A percentile compares a stretch with the other conserved stretches of the same genome.
Evolutionary conservation across 306 rosid genomes (phyloP).

Genomic region (Psophocarpus tetragonolobus): DNA sequence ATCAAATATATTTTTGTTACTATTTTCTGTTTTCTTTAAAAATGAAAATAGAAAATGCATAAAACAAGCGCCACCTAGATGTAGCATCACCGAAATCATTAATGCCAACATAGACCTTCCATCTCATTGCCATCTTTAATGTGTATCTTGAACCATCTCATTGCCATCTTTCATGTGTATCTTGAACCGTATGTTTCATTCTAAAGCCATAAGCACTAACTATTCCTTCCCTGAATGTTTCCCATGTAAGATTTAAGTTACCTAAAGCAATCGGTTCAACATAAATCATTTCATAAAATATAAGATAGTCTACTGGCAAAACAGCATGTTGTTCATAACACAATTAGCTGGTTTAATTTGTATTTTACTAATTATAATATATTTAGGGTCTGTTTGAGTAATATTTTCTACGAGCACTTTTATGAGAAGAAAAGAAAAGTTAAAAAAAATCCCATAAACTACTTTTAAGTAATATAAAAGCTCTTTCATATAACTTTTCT

Average conservation of each 20-base stretch:
- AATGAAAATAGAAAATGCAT: too few relatives aligned
- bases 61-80: too few relatives aligned
- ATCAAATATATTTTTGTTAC: too few relatives aligned
- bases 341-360: not conserved
- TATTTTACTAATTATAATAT: conserved; percentile 1
- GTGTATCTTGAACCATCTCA: not conserved
- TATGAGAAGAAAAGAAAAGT: too few relatives aligned
- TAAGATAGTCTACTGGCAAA: not conserved
- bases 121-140: not conserved
- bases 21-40: too few relatives aligned
- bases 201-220: not conserved
- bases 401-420: too few relatives aligned
- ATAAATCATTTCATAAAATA: not conserved
- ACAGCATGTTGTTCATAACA: not conserved
- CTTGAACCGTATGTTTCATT: not conserved
- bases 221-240: not conserved
- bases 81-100: conserved; percentile 1
- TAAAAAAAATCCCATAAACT: too few relatives aligned
- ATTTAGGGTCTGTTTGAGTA: too few relatives aligned
- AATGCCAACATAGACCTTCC: not conserved
- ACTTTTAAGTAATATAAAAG: too few relatives aligned
- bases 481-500: too few relatives aligned
- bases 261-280: not conserved
- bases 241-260: not conserved
- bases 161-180: not conserved